Conservation (phyloP, 768 basidiomycete species). For the Hypholoma sublateritium region DNA sequence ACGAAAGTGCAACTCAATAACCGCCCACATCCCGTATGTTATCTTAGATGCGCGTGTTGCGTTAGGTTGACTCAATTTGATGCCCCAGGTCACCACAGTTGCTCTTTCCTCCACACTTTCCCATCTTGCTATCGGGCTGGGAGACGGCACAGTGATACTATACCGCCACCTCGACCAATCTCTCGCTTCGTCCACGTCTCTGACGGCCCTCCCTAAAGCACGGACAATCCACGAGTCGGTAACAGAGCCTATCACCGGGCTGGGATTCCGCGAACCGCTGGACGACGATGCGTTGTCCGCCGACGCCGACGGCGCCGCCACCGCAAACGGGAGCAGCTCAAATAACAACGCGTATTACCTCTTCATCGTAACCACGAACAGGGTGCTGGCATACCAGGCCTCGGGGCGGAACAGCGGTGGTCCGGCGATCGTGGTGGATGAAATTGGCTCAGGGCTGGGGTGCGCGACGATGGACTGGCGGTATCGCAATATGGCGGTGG, state of each 20-base stretch:
- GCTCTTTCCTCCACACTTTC: conserved; percentile 77
- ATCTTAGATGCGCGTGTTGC: neutral
- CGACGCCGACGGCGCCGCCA: neutral
- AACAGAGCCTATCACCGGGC: conserved; percentile 88
- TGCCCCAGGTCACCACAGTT: conserved; percentile 66
- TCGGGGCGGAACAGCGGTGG: conserved; percentile 71
- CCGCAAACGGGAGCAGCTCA: neutral
- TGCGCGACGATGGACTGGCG: conserved; percentile 83
- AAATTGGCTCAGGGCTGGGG: conserved; percentile 80
- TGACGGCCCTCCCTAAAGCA: conserved; percentile 83
- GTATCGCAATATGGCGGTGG: conserved; percentile 76
- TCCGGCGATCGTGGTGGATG: conserved; percentile 72
- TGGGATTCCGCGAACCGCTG: conserved; percentile 78
- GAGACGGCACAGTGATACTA: conserved; percentile 89
- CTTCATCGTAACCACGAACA: conserved; percentile 87
- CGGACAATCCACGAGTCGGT: conserved; percentile 81
- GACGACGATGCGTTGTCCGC: conserved; percentile 35
- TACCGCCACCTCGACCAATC: conserved; percentile 93
- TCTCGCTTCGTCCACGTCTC: conserved; percentile 64
- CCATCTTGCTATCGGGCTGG: conserved; percentile 91
- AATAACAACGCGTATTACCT: conserved; percentile 39
- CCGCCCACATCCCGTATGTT: conserved; percentile 73
- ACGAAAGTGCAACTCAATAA: conserved; percentile 74
- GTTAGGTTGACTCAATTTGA: neutral
- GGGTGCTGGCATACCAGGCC: conserved; percentile 74